A percentile compares a stretch with the other conserved stretches of the same genome.
phyloP scores from a whole-genome alignment of 2,329 filamentous ascomycete genomes.

The Tolypocladium paradoxum region DNA sequence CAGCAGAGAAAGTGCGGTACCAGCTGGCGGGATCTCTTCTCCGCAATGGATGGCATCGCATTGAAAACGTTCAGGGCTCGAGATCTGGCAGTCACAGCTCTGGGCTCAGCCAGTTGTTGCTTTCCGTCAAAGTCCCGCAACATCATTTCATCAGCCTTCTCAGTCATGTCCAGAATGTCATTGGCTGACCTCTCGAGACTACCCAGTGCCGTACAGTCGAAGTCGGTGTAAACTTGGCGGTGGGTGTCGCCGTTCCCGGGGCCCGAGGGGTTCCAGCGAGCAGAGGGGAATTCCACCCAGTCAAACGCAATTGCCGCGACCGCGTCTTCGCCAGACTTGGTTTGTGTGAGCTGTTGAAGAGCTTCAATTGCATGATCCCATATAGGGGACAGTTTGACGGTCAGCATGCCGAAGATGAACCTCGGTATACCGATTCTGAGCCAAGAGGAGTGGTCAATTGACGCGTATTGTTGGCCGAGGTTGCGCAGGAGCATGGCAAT shows the following conservation, averaged over 20 bases:
- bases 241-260: conserved; percentile 21
- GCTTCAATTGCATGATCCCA: conserved; percentile 78
- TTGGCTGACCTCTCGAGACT: conserved; percentile 43
- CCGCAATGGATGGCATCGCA: conserved; percentile 63
- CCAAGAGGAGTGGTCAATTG: conserved; percentile 49
- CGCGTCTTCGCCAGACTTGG: conserved; percentile 59
- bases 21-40: conserved; percentile 74
- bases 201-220: conserved; percentile 71
- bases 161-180: conserved; percentile 40
- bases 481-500: conserved; percentile 82
- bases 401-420: conserved; percentile 83
- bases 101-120: conserved; percentile 42
- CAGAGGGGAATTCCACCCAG: conserved; percentile 58
- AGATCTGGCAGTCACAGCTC: conserved; percentile 50
- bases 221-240: conserved; percentile 51
- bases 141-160: conserved; percentile 47
- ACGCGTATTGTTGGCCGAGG: conserved; percentile 53
- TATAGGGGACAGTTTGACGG: conserved; percentile 70
- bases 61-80: conserved; percentile 73
- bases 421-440: conserved; percentile 62
- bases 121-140: conserved; percentile 51
- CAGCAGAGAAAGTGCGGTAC: conserved; percentile 81
- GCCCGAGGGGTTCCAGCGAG: conserved; percentile 37
- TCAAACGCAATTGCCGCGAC: conserved; percentile 63
- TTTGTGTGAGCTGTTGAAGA: conserved; percentile 63